Conservation (phyloP, 2,329 filamentous ascomycete genomes). For the Macrophomina pseudophaseolina region DNA sequence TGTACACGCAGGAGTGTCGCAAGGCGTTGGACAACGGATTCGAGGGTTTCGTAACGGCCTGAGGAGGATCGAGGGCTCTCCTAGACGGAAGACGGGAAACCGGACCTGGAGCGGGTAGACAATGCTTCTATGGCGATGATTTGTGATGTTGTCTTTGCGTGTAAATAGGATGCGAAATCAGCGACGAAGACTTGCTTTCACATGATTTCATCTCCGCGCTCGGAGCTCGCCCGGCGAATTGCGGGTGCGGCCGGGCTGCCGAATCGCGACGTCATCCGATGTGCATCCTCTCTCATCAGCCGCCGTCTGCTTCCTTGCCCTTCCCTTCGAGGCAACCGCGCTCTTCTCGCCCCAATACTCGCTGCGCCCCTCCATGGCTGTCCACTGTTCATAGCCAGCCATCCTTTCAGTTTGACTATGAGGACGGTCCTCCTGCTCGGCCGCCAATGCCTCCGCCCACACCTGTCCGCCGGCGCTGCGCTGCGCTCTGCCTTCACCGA, state of each 20-base stretch:
- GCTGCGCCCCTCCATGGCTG: slow-evolving; percentile 20
- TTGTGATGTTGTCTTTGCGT: too few relatives aligned
- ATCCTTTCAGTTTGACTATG: slow-evolving; percentile 45
- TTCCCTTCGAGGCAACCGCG: slow-evolving; percentile 4
- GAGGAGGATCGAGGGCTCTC: not conserved
- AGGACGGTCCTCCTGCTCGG: slow-evolving; percentile 55
- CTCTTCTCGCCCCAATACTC: not conserved
- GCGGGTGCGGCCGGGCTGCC: not conserved
- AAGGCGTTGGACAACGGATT: slow-evolving; percentile 45
- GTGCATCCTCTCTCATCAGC: not conserved
- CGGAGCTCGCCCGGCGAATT: not conserved
- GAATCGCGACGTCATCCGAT: slow-evolving; percentile 23
- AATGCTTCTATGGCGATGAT: too few relatives aligned
- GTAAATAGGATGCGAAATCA: too few relatives aligned
- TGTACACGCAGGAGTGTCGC: slow-evolving; percentile 48
- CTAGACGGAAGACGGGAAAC: not conserved
- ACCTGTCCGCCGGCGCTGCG: slow-evolving; percentile 39
- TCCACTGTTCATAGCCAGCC: slow-evolving; percentile 20
- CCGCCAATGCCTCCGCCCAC: slow-evolving; percentile 56
- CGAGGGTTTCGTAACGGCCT: slow-evolving; percentile 37
- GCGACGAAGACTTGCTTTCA: too few relatives aligned
- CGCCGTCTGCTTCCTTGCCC: not conserved
- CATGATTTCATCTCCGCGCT: not conserved
- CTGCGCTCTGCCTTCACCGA: slow-evolving; percentile 31
- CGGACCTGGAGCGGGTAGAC: too few relatives aligned